These are phyloP conservation scores for Ceratobasidium sp. DNA, from an alignment of 1,284 basidiomycete species.

Conservation along the genomic window DNA sequence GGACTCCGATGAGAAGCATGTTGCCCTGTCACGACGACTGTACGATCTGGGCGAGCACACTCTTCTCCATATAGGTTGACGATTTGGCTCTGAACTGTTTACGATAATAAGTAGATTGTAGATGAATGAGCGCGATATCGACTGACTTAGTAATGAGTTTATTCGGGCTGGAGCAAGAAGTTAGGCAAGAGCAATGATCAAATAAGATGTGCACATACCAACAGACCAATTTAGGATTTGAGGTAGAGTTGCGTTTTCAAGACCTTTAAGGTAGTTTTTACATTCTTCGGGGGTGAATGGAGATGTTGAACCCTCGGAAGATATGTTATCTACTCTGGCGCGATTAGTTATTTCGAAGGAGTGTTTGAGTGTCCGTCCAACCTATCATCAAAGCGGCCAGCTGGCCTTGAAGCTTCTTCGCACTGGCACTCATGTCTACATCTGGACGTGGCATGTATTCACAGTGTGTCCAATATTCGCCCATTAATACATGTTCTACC, in stretches of 20 bases:
- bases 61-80: slow-evolving; percentile 25
- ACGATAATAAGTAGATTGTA: background rate
- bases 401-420: slow-evolving; percentile 21
- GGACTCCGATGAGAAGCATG: background rate
- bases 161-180: slow-evolving; percentile 14
- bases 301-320: slow-evolving; percentile 24
- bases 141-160: slow-evolving; percentile 13
- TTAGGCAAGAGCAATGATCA: background rate
- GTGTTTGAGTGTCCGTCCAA: too few species aligned
- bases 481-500: slow-evolving; percentile 3
- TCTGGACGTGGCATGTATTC: slow-evolving; percentile 34
- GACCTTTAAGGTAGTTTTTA: slow-evolving; percentile 9
- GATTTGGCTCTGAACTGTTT: slow-evolving; percentile 26
- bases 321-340: slow-evolving; percentile 14
- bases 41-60: slow-evolving; percentile 20
- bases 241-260: background rate
- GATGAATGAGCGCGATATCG: background rate
- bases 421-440: slow-evolving; percentile 7
- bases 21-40: background rate
- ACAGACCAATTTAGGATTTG: slow-evolving; percentile 17
- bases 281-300: slow-evolving; percentile 30
- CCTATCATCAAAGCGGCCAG: slow-evolving; percentile 33
- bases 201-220: background rate
- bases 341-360: too few species aligned
- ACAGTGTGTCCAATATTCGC: slow-evolving; percentile 35